Conservation (phyloP, 2,329 filamentous ascomycete genomes). For the Ceratocystis huliohia region DNA sequence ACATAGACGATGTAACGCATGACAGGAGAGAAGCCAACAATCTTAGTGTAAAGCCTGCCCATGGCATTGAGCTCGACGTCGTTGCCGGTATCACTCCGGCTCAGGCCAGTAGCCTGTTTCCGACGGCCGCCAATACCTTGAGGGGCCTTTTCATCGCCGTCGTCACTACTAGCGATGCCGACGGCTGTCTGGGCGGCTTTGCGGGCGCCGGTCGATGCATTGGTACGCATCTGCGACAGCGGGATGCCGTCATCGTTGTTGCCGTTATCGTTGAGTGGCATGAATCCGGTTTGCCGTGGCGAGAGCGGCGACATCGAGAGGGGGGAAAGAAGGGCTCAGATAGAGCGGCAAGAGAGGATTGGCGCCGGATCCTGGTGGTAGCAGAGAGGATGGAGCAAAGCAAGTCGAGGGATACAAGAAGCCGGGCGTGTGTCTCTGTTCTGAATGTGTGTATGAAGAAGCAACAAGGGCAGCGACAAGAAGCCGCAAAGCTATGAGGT, state of each 20-base stretch:
- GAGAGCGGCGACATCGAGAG: slow-evolving; percentile 26
- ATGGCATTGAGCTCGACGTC: slow-evolving; percentile 50
- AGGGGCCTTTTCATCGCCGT: slow-evolving; percentile 34
- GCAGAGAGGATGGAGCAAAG: not conserved
- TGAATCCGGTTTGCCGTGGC: slow-evolving; percentile 34
- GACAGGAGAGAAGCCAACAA: slow-evolving; percentile 50
- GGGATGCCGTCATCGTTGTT: slow-evolving; percentile 38
- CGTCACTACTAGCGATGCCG: slow-evolving; percentile 22
- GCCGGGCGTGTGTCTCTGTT: not conserved
- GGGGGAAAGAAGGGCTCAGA: not conserved
- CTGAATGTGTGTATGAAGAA: not conserved
- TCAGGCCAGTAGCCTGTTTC: slow-evolving; percentile 33
- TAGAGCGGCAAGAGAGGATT: not conserved
- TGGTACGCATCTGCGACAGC: slow-evolving; percentile 43
- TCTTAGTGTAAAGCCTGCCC: slow-evolving; percentile 51
- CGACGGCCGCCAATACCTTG: slow-evolving; percentile 34
- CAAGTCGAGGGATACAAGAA: not conserved
- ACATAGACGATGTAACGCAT: slow-evolving; percentile 58
- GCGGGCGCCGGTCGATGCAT: slow-evolving; percentile 40
- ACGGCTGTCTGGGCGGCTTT: slow-evolving; percentile 33
- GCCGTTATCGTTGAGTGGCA: slow-evolving; percentile 31
- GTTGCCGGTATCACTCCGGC: slow-evolving; percentile 33
- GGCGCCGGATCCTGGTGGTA: not conserved
- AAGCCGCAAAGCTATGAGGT: not conserved
- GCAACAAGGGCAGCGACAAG: not conserved